Base-by-base conservation (phyloP, 192 early-diverging fungal species). In the Lobosporangium transversale region DNA sequence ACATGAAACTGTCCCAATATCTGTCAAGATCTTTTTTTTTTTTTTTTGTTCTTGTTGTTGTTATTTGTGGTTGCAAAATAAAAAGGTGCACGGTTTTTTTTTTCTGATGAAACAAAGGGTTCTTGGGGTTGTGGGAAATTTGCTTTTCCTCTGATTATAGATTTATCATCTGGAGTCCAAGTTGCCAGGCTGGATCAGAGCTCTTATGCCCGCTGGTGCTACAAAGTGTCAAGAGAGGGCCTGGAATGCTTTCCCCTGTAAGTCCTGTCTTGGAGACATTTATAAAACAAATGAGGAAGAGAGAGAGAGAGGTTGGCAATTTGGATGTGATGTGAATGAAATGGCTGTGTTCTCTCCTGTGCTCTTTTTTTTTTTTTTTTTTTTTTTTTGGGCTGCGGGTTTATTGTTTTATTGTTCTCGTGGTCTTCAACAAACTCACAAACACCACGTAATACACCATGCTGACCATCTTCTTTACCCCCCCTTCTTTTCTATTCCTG, bases 171-270 rank as follows among this genome's bases (percentile, higher is more conserved):
- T 75, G 47, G 71, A 75, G 43, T 75, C 71, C 36, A 85, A 84
- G 79, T 79, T 91, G 2, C 92, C 92, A 0, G 44, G 83, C 1
- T 79, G 84, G 68, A 83, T 93, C 26, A 81, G 88, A 57, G 67
- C 80, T 18, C n/a, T 93, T 37, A 83, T 85, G 40, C 91, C 92
- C 20, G 81, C 83, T 53, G 88, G 86, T 6, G 79, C 91, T 4
- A 82, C 92, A 58, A 85, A 89, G 52, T 79, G 92, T 35, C 88
- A 91, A 71, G 92, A 94, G 63, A 88, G 89, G 73, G 92, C 92
- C 47, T 94, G 92, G 92, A 94, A 94, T 71, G 92, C 89, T 47
- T 94, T 91, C 57, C 92, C 92, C 8, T 87, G 89, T 78, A 66
- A 60, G 71, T 60, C 1, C 11, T 33, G 32, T 3, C n/a, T 9